Evolutionary conservation across 1,284 basidiomycete genomes (phyloP), one percentile per base, ranked within the genome.

Genomic region (Cutaneotrichosporon spelunceum): DNA sequence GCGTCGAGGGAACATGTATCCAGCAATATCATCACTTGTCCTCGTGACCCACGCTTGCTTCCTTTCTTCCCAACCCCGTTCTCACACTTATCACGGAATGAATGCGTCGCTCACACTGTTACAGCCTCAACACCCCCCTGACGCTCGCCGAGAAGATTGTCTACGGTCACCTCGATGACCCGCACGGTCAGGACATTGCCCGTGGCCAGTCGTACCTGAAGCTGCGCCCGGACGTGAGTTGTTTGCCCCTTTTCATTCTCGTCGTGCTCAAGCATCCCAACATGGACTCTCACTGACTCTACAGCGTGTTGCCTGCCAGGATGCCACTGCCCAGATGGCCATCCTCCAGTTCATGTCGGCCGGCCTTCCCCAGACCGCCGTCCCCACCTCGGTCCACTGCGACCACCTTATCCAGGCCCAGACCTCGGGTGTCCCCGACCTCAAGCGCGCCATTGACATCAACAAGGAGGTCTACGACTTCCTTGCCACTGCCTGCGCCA

Each of bases 401-500:
- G 96, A 99, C 78, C 96, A 99, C 81, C 84, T 98, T 49, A 96
- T 94, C 61, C 91, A 93, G 78, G 92, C 92, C 21, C 68, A 76
- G 56, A 72, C 70, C 24, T 76, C 78, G 4, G 77, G 77, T 14
- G 69, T 60, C 1, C 55, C 68, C 11, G 77, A 78, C 61, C 65
- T 80, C 21, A 61, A 70, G 24, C 71, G 87, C 49, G 93, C 94
- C 14, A 88, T 97, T 66, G 83, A 87, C 44, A 87, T 88, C 36
- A 98, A 99, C 78, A 86, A 91, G 80, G 96, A 99, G 77, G 95
- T 99, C 24, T 99, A 98, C 74, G 92, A 98, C 73, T 99, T 99
- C 79, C 82, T 99, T 63, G 88, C 96, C 78, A 95, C 92, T 67
- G 96, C 96, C 23, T 87, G 90, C 39, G 85, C 85, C 71, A 99